phyloP scores from a whole-genome alignment of 2,329 filamentous ascomycete species.

The Penicillium rolfsii region DNA sequence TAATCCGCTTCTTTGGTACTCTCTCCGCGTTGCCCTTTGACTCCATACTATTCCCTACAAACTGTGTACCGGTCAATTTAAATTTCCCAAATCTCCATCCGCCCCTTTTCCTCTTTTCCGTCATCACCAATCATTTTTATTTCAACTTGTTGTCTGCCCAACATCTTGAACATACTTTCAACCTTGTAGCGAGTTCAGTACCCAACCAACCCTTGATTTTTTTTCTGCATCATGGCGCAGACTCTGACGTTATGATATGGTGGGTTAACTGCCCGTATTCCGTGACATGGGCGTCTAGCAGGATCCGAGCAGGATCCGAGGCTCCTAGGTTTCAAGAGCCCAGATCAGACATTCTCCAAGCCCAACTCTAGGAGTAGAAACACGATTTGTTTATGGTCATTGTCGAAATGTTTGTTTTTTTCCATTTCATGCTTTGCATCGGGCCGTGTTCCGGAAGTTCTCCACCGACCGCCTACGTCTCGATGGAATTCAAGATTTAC shows the following conservation, averaged over 20 bases:
- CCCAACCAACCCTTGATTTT: not conserved
- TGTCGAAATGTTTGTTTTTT: not conserved
- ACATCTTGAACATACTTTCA: not conserved
- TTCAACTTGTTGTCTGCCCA: constrained; percentile 17
- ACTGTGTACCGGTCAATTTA: not conserved
- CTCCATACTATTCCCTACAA: not conserved
- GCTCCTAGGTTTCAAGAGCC: constrained; percentile 9
- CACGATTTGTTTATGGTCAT: not conserved
- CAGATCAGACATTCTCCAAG: not conserved
- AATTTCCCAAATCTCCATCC: not conserved
- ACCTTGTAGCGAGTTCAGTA: constrained; percentile 1
- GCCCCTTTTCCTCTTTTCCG: not conserved
- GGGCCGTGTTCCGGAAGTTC: constrained; percentile 27
- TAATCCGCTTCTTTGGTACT: not conserved
- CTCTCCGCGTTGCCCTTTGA: too few relatives aligned
- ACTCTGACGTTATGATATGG: not conserved
- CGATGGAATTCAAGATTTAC: constrained; percentile 19
- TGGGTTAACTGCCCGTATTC: constrained; percentile 7
- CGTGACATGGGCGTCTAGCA: constrained; percentile 6
- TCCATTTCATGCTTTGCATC: not conserved
- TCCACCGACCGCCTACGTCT: constrained; percentile 15
- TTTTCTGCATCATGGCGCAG: not conserved
- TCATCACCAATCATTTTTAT: constrained; percentile 6
- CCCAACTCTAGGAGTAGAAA: not conserved
- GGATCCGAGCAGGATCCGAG: constrained; percentile 9